These are phyloP conservation scores for Kernera saxatilis DNA, from an alignment of 345 rosid genomes.

Conservation along the genomic window DNA sequence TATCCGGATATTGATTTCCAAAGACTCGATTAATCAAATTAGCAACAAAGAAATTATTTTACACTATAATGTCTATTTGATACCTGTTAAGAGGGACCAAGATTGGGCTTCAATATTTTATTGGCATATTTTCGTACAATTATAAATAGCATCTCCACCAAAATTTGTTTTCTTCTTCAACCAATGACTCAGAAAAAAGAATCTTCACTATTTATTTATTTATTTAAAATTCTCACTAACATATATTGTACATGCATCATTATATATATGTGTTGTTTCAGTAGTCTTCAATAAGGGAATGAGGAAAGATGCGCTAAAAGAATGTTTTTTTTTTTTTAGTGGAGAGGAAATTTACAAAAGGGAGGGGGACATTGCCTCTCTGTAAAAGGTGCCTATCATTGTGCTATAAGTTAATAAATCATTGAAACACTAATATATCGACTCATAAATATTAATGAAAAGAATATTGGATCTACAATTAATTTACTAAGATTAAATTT, in stretches of 20 bases:
- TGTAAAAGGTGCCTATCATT: constrained; percentile 23
- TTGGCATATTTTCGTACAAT: neutral
- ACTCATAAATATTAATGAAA: neutral
- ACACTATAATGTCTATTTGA: neutral
- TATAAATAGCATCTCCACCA: neutral
- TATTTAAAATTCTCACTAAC: neutral
- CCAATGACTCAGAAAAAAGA: constrained; percentile 7
- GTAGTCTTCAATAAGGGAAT: neutral
- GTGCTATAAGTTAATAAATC: neutral
- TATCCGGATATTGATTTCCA: neutral
- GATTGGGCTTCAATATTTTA: neutral
- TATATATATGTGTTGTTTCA: neutral
- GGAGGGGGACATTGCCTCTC: constrained; percentile 12
- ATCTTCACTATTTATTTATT: neutral
- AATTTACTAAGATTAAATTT: neutral
- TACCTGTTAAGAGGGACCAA: neutral
- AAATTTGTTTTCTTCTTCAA: constrained; percentile 13
- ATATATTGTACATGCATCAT: neutral
- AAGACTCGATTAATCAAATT: neutral
- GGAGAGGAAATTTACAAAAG: constrained; percentile 23
- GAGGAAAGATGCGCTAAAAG: constrained; percentile 1
- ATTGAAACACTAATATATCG: neutral
- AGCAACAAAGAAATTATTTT: neutral
- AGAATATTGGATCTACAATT: neutral
- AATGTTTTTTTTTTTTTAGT: constrained; percentile 12